Percentiles rank a stretch among this genome's conserved stretches.
Conservation (phyloP, 2,329 filamentous ascomycete species). For the Pyrenophora seminiperda region DNA sequence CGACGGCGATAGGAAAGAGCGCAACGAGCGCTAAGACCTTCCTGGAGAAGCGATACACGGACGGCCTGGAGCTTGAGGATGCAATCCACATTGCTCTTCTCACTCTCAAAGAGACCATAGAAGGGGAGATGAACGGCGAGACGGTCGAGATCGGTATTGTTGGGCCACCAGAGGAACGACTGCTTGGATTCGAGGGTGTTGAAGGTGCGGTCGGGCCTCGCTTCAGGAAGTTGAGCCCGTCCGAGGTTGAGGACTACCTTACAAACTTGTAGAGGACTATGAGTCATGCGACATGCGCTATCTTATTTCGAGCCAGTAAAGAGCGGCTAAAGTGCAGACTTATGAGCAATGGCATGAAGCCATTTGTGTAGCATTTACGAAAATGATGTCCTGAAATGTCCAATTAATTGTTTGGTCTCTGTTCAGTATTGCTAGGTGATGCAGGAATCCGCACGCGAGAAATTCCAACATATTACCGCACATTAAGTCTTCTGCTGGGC, state of each 20-base stretch:
- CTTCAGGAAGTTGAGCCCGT: conserved; percentile 92
- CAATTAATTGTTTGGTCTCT: neutral
- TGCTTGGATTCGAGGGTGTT: conserved; percentile 89
- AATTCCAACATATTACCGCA: neutral
- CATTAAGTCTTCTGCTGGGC: neutral
- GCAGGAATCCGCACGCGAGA: neutral
- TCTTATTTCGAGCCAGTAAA: neutral
- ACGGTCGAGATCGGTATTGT: conserved; percentile 99
- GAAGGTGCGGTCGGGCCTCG: conserved; percentile 82
- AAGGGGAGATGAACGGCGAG: conserved; percentile 98
- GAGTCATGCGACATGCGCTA: neutral
- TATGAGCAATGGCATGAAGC: conserved; percentile 21
- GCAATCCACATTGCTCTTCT: conserved; percentile 97
- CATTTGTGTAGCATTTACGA: conserved; percentile 33
- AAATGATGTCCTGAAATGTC: conserved; percentile 22
- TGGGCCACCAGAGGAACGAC: conserved; percentile 88
- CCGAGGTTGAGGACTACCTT: conserved; percentile 99
- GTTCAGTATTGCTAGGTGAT: neutral
- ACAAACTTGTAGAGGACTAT: conserved; percentile 79
- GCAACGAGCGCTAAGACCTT: conserved; percentile 99
- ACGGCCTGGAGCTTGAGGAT: conserved; percentile 95
- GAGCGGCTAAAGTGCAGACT: neutral
- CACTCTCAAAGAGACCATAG: conserved; percentile 98
- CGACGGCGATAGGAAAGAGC: conserved; percentile 97
- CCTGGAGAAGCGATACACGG: conserved; percentile 97